Base-by-base conservation (phyloP, 2,329 filamentous ascomycete genomes). In the Phoma sp. region DNA sequence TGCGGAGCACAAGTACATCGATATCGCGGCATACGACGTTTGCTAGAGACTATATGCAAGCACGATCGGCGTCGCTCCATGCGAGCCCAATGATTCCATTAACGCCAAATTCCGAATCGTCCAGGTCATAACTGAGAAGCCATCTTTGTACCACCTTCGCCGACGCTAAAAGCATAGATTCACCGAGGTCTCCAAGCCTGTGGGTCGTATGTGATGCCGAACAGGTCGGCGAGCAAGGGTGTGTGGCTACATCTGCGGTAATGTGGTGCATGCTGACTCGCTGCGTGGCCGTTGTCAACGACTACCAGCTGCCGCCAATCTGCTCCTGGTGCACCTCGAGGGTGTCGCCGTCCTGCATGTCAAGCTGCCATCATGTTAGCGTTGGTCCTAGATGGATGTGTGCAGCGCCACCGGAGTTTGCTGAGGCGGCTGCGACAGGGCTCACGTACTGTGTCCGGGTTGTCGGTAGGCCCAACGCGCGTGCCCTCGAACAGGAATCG, bases 311-410 rank as follows among this genome's bases (percentile, higher is more conserved):
- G 57, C 93, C 93, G 56, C 95, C 95, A 58, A 98, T 95, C 80
- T 99, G 95, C 76, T 99, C 95, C 76, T 98, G 95, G 75, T 98
- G 93, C 21, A 99, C 95, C 73, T 99, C 95, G 21, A 99, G 87
- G 1, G 91, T 96, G 71, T 99, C 95, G 29, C 95, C 93, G 66
- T 99, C 95, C 62, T 87, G 82, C 95, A 99, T 99, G 59, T 98
- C 95, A 49, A 98, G 88, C 95, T 98, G 54, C 10, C 5, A 21
- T 18, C 20, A 20, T 36, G 60, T 68, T 51, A 69, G 66, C 47
- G 26, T 3, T 14, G 21, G 5, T 26, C 25, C 17, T n/a, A n/a
- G n/a, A 10, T 17, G 10, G n/a, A 15, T 1, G 1, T 32, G 28
- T 39, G 34, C 26, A 43, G 51, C 26, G n/a, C 7, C 11, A 4